Evolutionary conservation across 495 filamentous ascomycete genomes (phyloP), one percentile per base, ranked within the genome.

Genomic region (Baudoinia panamericana): DNA sequence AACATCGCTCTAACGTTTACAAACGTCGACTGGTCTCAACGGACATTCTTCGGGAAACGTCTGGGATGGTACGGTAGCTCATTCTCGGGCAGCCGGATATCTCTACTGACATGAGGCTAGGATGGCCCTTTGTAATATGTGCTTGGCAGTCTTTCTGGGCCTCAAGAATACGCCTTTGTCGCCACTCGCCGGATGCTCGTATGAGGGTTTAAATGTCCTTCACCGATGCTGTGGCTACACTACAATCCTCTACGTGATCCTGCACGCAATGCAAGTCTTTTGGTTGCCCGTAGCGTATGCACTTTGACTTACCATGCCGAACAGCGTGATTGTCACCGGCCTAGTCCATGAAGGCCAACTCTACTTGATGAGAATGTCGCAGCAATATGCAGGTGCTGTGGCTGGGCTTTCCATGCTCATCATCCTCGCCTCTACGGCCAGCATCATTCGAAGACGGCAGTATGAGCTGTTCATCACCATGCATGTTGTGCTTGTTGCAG

Each of bases 161-260:
- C 57, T 78, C 40, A 75, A 72, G 41, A 75, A 77, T 48, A 76
- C 71, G 0, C 74, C 74, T 22, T 49, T 78, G 15, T 68, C 72
- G 21, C 60, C 68, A 23, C 45, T 78, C 18, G 71, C 68, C 8
- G 67, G 68, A 13, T 69, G 69, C 32, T 76, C 73, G 7, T 76
- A 78, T 50, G 74, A 78, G 41, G 58, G 68, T 15, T 63, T 78
- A 23, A 76, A 76, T 43, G 63, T 64, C 22, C 64, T 78, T 15
- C 74, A 78, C 52, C 68, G 68, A 39, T 63, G 67, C 30, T 68
- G 65, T 24, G 74, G 74, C 19, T 73, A 73, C 44, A 68, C 66
- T 8, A 72, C 67, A 26, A 58, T 75, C 27, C 15, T 57, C 5
- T 56, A 53, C 25, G 53, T 61, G 33, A 48, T 71, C 19, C 26